A percentile compares a stretch with the other conserved stretches of the same genome.
Evolutionary conservation across 257 asterid species (phyloP).

Genomic region (Solanum arcanum): DNA sequence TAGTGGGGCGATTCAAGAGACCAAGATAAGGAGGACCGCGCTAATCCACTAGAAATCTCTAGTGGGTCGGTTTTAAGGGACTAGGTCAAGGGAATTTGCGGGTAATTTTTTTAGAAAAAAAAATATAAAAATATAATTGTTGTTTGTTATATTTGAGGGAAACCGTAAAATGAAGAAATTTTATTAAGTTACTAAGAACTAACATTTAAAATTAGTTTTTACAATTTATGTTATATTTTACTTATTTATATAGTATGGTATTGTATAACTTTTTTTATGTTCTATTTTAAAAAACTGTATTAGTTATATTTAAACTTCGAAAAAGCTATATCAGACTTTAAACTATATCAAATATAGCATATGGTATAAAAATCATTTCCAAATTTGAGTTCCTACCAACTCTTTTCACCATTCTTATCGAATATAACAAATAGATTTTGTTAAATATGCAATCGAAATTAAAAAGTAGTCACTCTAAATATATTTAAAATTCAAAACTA

Average conservation of each 20-base stretch:
- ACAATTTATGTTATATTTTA: not conserved
- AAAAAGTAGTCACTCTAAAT: not conserved
- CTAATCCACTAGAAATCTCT: no score
- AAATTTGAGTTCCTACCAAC: no score
- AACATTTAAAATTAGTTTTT: not conserved
- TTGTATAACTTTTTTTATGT: not conserved
- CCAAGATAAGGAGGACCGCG: no score
- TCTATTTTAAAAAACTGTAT: not conserved
- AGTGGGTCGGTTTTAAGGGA: no score
- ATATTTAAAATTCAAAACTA: not conserved
- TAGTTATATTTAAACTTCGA: not conserved
- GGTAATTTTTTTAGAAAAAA: no score
- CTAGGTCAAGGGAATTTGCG: no score
- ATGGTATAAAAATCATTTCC: no score
- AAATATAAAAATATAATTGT: no score
- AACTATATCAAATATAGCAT: not conserved
- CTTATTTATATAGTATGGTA: not conserved
- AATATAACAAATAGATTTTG: not conserved
- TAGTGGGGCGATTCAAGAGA: no score
- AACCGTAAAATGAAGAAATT: no score
- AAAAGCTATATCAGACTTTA: not conserved
- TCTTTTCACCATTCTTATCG: not conserved
- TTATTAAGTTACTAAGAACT: no score
- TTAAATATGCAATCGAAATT: not conserved
- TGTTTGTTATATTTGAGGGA: no score